Evolutionary conservation across 1,139 yeast genomes (phyloP), one percentile per base, ranked within the genome.

Genomic region (Taphrina pruni): DNA sequence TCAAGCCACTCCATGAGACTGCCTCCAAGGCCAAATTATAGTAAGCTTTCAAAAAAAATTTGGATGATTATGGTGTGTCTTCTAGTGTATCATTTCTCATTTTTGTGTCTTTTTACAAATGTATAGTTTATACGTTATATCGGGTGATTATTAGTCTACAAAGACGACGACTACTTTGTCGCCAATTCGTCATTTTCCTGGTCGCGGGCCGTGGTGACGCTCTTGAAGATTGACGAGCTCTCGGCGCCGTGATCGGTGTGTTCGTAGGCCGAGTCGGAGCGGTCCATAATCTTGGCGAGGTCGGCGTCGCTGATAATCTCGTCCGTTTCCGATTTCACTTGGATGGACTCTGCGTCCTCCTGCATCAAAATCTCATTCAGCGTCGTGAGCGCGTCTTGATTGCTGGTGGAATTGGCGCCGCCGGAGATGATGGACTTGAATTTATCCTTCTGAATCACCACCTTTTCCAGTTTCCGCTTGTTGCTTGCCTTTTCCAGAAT

Each of bases 401-500:
- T 2, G 50, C 26, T 61, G 38, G 48, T 60, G 26, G 56, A 21
- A 20, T 50, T 52, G 38, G 51, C 61, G 56, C 58, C 32, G 56
- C 58, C 36, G 38, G 55, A 21, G 17, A 72, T 32, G 39, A 72
- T 50, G 41, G 72, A 69, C 52, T 69, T 87, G 78, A 91, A 91
- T 69, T 87, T 85, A 5, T 97, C 97, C 82, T 88, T 82, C 76
- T 89, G 94, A 70, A 94, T 93, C 32, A 94, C 91, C 73, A 92
- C 79, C 75, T 87, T 87, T 74, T 92, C 97, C 70, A 94, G 81
- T 70, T 86, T 86, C 72, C 97, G 83, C 78, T 93, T 94, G 21
- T 88, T 84, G 50, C 88, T 88, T 1, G 97, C 94, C 73, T 87
- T 86, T 43, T 89, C 86, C 54, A 94, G 82, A 65, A 94, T 81